Conservation (phyloP, 441 rosid species). For the Adansonia grandidieri region DNA sequence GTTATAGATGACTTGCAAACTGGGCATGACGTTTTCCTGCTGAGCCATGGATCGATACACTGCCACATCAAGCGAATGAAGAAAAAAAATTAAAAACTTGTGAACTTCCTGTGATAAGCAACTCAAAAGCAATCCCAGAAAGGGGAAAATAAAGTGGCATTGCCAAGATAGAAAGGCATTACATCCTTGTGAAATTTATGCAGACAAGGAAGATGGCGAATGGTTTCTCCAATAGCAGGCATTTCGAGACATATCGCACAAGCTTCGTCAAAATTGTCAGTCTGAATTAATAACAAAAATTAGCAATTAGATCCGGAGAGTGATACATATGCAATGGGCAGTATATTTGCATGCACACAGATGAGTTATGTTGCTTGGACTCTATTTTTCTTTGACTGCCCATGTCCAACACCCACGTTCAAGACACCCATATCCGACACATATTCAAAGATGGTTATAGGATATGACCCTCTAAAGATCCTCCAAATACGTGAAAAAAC, state of each 20-base stretch:
- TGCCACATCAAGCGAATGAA: slow-evolving; percentile 40
- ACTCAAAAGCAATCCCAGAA: slow-evolving; percentile 3
- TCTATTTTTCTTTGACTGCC: too few species aligned
- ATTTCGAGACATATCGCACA: slow-evolving; percentile 87
- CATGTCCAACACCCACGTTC: too few species aligned
- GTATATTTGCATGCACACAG: background rate
- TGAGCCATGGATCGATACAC: slow-evolving; percentile 98
- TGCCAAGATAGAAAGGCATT: slow-evolving; percentile 15
- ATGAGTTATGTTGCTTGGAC: background rate
- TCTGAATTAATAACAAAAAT: slow-evolving; percentile 49
- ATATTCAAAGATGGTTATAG: too few species aligned
- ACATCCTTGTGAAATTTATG: slow-evolving; percentile 97
- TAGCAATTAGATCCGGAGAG: slow-evolving; percentile 22
- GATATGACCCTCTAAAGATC: too few species aligned
- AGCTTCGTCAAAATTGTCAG: slow-evolving; percentile 61
- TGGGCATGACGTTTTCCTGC: slow-evolving; percentile 77
- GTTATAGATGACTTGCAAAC: slow-evolving; percentile 82
- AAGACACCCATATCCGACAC: too few species aligned
- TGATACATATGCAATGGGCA: background rate
- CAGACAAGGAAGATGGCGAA: slow-evolving; percentile 95
- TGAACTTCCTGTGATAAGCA: slow-evolving; percentile 1
- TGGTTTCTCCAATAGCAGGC: slow-evolving; percentile 73
- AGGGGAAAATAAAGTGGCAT: background rate
- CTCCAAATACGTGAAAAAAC: too few species aligned
- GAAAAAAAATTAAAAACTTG: slow-evolving; percentile 10